Conservation (phyloP, 1,139 yeast genomes). For the Yamadazyma aaseri region DNA sequence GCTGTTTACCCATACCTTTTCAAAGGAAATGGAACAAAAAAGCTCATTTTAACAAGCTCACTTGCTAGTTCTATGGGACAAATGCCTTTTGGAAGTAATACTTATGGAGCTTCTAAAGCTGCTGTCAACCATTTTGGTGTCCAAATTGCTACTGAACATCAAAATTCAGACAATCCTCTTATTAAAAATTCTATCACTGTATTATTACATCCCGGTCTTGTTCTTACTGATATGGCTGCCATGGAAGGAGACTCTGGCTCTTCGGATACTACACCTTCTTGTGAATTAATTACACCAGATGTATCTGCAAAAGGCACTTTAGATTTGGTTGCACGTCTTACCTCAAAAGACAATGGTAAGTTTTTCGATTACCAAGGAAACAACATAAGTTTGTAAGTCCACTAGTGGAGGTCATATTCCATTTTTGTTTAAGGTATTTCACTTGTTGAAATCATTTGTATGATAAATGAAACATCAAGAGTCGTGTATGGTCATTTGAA, state of each 20-base stretch:
- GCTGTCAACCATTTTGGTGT: slow-evolving; percentile 7
- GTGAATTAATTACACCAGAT: slow-evolving; percentile 4
- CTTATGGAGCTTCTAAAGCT: slow-evolving; percentile 10
- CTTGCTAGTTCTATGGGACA: slow-evolving; percentile 18
- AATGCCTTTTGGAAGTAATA: slow-evolving; percentile 7
- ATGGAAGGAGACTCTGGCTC: too few species aligned
- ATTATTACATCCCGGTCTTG: slow-evolving; percentile 13
- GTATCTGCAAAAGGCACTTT: slow-evolving; percentile 3
- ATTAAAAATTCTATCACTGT: slow-evolving; percentile 9
- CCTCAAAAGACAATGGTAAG: slow-evolving; percentile 5
- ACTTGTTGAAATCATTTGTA: too few species aligned
- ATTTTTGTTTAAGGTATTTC: too few species aligned
- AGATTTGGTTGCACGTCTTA: not conserved
- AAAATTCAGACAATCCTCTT: slow-evolving; percentile 4
- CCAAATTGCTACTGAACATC: slow-evolving; percentile 6
- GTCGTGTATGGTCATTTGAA: too few species aligned
- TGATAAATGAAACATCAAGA: too few species aligned
- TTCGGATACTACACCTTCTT: slow-evolving; percentile 3
- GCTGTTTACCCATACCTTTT: slow-evolving; percentile 6
- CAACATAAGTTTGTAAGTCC: too few species aligned
- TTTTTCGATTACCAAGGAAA: slow-evolving; percentile 5
- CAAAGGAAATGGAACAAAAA: slow-evolving; percentile 3
- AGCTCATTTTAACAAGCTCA: slow-evolving; percentile 3
- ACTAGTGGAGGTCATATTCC: too few species aligned
- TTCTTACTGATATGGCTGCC: slow-evolving; percentile 11